A percentile compares a stretch with the other conserved stretches of the same genome.
phyloP scores from a whole-genome alignment of 495 filamentous ascomycete genomes.

The Hypoxylon fuscum region DNA sequence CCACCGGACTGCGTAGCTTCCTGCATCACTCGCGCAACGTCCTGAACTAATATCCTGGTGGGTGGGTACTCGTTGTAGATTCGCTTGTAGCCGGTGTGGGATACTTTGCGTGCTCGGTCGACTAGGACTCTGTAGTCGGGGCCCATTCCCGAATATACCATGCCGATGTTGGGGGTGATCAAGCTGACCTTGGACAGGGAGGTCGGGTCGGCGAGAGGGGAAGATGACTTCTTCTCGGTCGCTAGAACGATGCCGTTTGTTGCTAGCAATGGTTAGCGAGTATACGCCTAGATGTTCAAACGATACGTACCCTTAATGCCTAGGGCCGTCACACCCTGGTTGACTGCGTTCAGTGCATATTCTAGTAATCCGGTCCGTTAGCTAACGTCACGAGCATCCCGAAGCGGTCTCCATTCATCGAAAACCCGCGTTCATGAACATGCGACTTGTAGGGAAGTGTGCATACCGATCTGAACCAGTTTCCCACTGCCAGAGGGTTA shows the following conservation, averaged over 20 bases:
- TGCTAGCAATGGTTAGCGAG: constrained; percentile 59
- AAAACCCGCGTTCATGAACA: not conserved
- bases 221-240: constrained; percentile 99
- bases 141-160: constrained; percentile 99
- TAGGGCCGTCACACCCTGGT: constrained; percentile 97
- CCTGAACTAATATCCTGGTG: constrained; percentile 97
- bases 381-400: constrained; percentile 15
- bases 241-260: constrained; percentile 99
- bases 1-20: constrained; percentile 98
- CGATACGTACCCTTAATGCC: constrained; percentile 89
- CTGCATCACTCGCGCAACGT: constrained; percentile 97
- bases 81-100: constrained; percentile 99
- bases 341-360: constrained; percentile 98
- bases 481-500: constrained; percentile 79
- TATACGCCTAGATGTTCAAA: not conserved
- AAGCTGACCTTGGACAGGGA: constrained; percentile 97
- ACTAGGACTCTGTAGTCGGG: constrained; percentile 98
- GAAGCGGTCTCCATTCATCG: not conserved
- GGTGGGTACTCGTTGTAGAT: constrained; percentile 99
- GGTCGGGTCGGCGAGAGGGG: constrained; percentile 89
- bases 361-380: constrained; percentile 67
- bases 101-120: constrained; percentile 96
- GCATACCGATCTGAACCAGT: constrained; percentile 83
- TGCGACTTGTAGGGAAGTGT: constrained; percentile 14
- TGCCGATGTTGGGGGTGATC: constrained; percentile 98